phyloP scores from a whole-genome alignment of 106 monocot species.

The Dendrobium huoshanense region DNA sequence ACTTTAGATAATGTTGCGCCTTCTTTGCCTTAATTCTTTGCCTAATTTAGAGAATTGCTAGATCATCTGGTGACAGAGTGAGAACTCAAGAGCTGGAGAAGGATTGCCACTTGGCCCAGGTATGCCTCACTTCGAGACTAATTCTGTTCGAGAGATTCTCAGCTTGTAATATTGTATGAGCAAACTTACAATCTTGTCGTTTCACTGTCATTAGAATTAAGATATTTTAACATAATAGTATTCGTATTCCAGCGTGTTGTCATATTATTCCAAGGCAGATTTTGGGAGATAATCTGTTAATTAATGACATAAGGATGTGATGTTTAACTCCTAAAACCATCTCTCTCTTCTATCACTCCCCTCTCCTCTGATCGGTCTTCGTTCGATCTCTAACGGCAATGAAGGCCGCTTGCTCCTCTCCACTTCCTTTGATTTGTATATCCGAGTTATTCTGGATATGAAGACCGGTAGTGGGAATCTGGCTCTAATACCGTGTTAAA shows the following conservation, averaged over 20 bases:
- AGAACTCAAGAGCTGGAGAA: slow-evolving; percentile 67
- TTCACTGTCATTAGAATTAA: not conserved
- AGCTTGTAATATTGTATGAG: not conserved
- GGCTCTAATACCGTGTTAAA: no score
- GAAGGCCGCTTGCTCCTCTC: no score
- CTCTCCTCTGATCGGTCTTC: no score
- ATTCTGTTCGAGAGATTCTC: not conserved
- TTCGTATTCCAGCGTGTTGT: not conserved
- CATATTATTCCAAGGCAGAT: not conserved
- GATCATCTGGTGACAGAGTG: slow-evolving; percentile 68
- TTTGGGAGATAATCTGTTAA: not conserved
- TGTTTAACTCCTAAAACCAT: not conserved
- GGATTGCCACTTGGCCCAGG: slow-evolving; percentile 66
- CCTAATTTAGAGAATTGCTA: slow-evolving; percentile 52
- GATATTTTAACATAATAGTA: not conserved
- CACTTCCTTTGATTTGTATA: no score
- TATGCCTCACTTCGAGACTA: slow-evolving; percentile 12
- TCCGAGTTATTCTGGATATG: no score
- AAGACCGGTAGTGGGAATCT: no score
- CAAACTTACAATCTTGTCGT: not conserved
- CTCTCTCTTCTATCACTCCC: no score
- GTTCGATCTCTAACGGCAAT: no score
- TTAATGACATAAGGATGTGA: not conserved
- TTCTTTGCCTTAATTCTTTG: no score
- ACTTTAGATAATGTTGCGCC: not conserved